A percentile compares a stretch with the other conserved stretches of the same genome.
phyloP scores from a whole-genome alignment of 768 basidiomycete genomes.

The Boletus pseudopeckii region DNA sequence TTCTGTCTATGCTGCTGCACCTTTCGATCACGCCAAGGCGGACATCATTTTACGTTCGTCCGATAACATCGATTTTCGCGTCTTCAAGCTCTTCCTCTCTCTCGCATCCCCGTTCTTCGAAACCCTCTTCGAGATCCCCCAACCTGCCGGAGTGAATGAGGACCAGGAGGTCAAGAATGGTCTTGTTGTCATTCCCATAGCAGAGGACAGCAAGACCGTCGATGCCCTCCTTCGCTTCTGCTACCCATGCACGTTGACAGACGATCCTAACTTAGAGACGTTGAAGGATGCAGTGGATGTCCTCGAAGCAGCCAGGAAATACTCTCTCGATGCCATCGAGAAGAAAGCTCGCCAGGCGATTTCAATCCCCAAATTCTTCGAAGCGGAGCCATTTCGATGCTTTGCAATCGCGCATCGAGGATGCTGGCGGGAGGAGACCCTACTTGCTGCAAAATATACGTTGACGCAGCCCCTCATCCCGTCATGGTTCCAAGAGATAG shows the following conservation, averaged over 20 bases:
- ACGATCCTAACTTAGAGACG: slow-evolving; percentile 11
- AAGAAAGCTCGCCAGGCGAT: slow-evolving; percentile 21
- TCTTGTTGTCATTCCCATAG: slow-evolving; percentile 13
- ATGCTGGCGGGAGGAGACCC: slow-evolving; percentile 19
- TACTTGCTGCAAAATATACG: slow-evolving; percentile 30
- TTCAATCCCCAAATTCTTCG: slow-evolving; percentile 15
- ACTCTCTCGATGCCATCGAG: slow-evolving; percentile 19
- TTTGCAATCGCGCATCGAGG: slow-evolving; percentile 32
- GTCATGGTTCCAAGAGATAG: slow-evolving; percentile 24
- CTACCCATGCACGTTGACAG: slow-evolving; percentile 20
- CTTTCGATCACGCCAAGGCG: slow-evolving; percentile 20
- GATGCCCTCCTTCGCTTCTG: slow-evolving; percentile 23
- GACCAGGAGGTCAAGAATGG: not conserved
- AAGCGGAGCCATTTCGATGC: slow-evolving; percentile 25
- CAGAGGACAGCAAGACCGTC: slow-evolving; percentile 21
- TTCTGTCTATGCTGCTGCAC: slow-evolving; percentile 2
- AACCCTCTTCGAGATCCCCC: slow-evolving; percentile 30
- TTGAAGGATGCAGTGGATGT: slow-evolving; percentile 11
- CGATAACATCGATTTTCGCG: slow-evolving; percentile 1
- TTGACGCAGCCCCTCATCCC: slow-evolving; percentile 26
- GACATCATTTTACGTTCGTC: slow-evolving; percentile 25
- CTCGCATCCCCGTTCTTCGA: slow-evolving; percentile 34
- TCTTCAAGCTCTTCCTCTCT: slow-evolving; percentile 31
- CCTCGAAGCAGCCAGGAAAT: slow-evolving; percentile 21
- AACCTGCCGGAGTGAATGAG: slow-evolving; percentile 12